Evolutionary conservation across 1,139 yeast species (phyloP).

Genomic region (Hanseniaspora sp.): DNA sequence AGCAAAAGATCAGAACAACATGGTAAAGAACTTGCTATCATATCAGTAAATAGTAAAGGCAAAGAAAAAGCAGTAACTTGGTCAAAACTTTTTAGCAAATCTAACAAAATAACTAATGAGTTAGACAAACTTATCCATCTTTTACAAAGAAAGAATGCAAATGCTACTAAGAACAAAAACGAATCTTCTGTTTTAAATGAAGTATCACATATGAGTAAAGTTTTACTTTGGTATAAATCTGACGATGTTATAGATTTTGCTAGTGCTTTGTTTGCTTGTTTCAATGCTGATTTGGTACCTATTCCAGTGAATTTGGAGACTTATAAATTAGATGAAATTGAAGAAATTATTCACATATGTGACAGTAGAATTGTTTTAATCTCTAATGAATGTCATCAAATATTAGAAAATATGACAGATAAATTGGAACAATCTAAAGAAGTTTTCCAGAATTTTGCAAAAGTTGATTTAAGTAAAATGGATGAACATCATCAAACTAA

Average conservation of each 20-base stretch:
- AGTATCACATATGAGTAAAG: slow-evolving; percentile 50
- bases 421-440: slow-evolving; percentile 18
- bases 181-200: slow-evolving; percentile 42
- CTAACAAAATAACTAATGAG: slow-evolving; percentile 83
- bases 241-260: slow-evolving; percentile 77
- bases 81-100: slow-evolving; percentile 75
- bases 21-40: slow-evolving; percentile 59
- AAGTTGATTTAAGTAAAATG: slow-evolving; percentile 21
- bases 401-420: slow-evolving; percentile 47
- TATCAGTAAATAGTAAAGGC: slow-evolving; percentile 64
- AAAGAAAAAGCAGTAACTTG: slow-evolving; percentile 75
- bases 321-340: slow-evolving; percentile 52
- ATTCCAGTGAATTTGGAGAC: slow-evolving; percentile 77
- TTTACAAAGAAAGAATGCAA: slow-evolving; percentile 1
- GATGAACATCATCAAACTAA: slow-evolving; percentile 21
- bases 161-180: slow-evolving; percentile 47
- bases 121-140: slow-evolving; percentile 30
- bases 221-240: slow-evolving; percentile 71
- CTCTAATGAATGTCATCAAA: slow-evolving; percentile 67
- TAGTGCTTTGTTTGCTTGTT: slow-evolving; percentile 80
- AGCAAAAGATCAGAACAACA: slow-evolving; percentile 59
- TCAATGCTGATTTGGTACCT: slow-evolving; percentile 87
- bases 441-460: slow-evolving; percentile 29
- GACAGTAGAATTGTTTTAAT: slow-evolving; percentile 69
- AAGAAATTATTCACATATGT: slow-evolving; percentile 61